Base-by-base conservation (phyloP, 139 green algal species). In the Asterochloris erici region DNA sequence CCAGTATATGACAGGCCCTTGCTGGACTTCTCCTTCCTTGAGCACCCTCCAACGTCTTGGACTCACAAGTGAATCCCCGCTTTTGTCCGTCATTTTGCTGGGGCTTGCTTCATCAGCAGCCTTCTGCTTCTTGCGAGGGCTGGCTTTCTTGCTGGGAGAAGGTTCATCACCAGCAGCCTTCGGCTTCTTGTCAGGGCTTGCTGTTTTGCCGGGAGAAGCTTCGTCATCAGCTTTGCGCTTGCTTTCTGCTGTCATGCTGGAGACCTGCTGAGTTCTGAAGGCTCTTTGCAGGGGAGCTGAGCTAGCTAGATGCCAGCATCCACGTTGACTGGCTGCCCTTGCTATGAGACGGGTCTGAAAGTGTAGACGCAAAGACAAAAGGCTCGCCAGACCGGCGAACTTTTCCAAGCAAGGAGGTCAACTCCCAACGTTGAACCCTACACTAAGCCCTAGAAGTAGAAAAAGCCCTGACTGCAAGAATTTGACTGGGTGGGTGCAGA, bases 1-100 rank as follows among this genome's bases (percentile, higher is more conserved):
- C 93, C 93, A 96, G 84, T 95, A 95, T 0, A 97, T 84, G 16
- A 97, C 89, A 1, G 93, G 93, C 0, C 93, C 93, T 12, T 68
- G 54, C 23, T 84, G 84, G 6, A 83, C 68, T 0, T 74, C 66
- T 11, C 91, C 92, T 11, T 76, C 78, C 63, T 89, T 93, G 12
- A 97, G 85, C 47, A 82, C 79, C 0, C 87, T 73, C 26, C 94
- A 78, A 14, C 93, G 86, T 74, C 89, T 92, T 0, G 91, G 89
- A 82, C 94, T 90, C 38, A 96, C 91, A 69, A 66, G 24, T n/a
- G 70, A 10, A 24, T 68, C 62, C 17, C 21, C 38, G 74, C 19
- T 15, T 29, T 78, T 29, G 26, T 54, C 69, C 29, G 4, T 15
- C 24, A 54, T 60, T 14, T 29, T 38, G 27, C 63, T 63, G 23